These are phyloP conservation scores for Russula sp. DNA, from an alignment of 768 basidiomycete genomes.

Conservation along the genomic window DNA sequence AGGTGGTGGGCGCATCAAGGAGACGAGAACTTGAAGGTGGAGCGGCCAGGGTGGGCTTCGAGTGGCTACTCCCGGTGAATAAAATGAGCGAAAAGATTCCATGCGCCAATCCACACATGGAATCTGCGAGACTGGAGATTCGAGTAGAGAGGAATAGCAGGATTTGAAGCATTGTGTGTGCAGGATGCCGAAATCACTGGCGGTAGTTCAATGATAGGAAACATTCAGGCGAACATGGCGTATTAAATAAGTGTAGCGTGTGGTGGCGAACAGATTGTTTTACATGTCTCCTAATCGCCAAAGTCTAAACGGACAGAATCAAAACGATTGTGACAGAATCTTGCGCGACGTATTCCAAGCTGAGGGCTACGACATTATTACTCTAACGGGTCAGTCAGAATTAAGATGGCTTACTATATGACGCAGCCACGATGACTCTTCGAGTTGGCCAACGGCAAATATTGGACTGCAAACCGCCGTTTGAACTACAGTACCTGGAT, in stretches of 20 bases:
- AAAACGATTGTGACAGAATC: too few species aligned
- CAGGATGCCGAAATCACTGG: neutral
- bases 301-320: too few species aligned
- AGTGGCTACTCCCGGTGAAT: neutral
- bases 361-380: too few species aligned
- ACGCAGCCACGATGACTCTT: too few species aligned
- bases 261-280: too few species aligned
- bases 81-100: neutral
- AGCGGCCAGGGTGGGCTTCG: neutral
- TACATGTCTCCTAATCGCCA: too few species aligned
- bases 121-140: neutral
- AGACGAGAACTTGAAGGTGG: neutral
- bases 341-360: too few species aligned
- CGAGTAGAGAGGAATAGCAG: neutral
- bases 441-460: too few species aligned
- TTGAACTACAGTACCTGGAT: too few species aligned
- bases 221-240: neutral
- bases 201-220: neutral
- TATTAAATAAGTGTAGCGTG: neutral
- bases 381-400: too few species aligned
- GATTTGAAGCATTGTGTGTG: slow-evolving; percentile 4
- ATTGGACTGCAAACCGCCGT: too few species aligned
- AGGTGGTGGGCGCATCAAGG: neutral
- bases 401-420: too few species aligned
- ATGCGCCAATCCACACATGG: neutral